Percentiles rank a stretch among this genome's conserved stretches.
phyloP scores from a whole-genome alignment of 805 yeast genomes.

The Wickerhamiella siamensis region DNA sequence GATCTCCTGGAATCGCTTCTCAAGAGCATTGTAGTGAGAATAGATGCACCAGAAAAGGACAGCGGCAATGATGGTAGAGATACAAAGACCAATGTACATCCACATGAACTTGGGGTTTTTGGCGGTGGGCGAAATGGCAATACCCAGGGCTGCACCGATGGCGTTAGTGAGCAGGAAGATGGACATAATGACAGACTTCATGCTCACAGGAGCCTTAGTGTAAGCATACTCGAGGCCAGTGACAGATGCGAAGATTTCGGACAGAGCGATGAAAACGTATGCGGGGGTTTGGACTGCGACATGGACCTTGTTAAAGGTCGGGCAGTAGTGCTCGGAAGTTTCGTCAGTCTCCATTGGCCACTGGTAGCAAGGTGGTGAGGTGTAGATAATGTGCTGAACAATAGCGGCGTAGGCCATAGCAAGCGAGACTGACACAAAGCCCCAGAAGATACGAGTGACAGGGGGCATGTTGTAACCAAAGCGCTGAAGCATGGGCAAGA shows the following conservation, averaged over 20 bases:
- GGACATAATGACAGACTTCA: slow-evolving; percentile 50
- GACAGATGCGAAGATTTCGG: slow-evolving; percentile 67
- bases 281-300: slow-evolving; percentile 64
- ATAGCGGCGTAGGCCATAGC: slow-evolving; percentile 69
- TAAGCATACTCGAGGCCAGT: slow-evolving; percentile 78
- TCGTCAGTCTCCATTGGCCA: slow-evolving; percentile 42
- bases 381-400: slow-evolving; percentile 54
- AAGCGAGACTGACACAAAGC: slow-evolving; percentile 49
- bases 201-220: slow-evolving; percentile 60
- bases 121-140: slow-evolving; percentile 53
- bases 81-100: slow-evolving; percentile 51
- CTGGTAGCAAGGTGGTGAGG: slow-evolving; percentile 61
- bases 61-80: slow-evolving; percentile 47
- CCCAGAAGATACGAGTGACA: slow-evolving; percentile 54
- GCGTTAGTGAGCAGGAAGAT: slow-evolving; percentile 58
- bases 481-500: slow-evolving; percentile 41
- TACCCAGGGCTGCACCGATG: slow-evolving; percentile 63
- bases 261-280: slow-evolving; percentile 54
- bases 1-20: slow-evolving; percentile 32
- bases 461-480: slow-evolving; percentile 46
- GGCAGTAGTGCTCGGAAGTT: slow-evolving; percentile 23
- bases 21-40: slow-evolving; percentile 39
- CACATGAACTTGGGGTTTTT: slow-evolving; percentile 56
- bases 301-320: slow-evolving; percentile 36
- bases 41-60: slow-evolving; percentile 45